phyloP scores from a whole-genome alignment of 2,329 filamentous ascomycete species.

The Alternaria gaisen region DNA sequence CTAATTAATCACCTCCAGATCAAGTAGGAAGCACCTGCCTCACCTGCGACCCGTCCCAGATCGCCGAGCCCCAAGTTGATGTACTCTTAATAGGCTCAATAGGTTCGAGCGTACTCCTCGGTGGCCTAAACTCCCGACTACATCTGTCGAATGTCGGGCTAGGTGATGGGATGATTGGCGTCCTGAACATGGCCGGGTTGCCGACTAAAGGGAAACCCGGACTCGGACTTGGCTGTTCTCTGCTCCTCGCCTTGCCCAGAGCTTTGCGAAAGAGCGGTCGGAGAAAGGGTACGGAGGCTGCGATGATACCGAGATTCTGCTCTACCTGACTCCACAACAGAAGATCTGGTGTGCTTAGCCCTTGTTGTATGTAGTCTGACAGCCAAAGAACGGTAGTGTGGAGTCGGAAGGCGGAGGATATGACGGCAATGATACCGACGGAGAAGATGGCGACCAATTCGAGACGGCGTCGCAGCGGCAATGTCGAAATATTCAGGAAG shows the following conservation, averaged over 20 bases:
- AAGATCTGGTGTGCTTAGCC: slow-evolving; percentile 27
- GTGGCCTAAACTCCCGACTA: slow-evolving; percentile 26
- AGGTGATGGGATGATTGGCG: slow-evolving; percentile 38
- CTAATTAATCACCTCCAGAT: background rate
- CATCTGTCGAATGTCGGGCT: slow-evolving; percentile 26
- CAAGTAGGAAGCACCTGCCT: slow-evolving; percentile 15
- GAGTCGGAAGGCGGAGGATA: slow-evolving; percentile 42
- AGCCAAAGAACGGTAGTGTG: slow-evolving; percentile 41
- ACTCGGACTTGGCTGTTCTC: slow-evolving; percentile 24
- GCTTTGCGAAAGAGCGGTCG: slow-evolving; percentile 34
- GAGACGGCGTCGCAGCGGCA: slow-evolving; percentile 58
- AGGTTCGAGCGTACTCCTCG: slow-evolving; percentile 21
- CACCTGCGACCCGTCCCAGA: slow-evolving; percentile 28
- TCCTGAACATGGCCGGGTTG: slow-evolving; percentile 19
- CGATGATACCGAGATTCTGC: slow-evolving; percentile 42
- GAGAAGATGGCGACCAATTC: slow-evolving; percentile 55
- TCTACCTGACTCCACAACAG: slow-evolving; percentile 47
- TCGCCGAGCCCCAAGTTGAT: slow-evolving; percentile 17
- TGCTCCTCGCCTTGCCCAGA: slow-evolving; percentile 13
- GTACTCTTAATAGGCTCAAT: slow-evolving; percentile 21
- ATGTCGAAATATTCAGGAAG: slow-evolving; percentile 54
- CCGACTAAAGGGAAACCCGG: slow-evolving; percentile 22
- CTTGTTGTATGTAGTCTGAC: slow-evolving; percentile 24
- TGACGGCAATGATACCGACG: slow-evolving; percentile 42
- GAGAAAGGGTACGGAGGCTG: slow-evolving; percentile 45